Evolutionary conservation across 306 rosid species (phyloP).

Genomic region (Betula pendula): DNA sequence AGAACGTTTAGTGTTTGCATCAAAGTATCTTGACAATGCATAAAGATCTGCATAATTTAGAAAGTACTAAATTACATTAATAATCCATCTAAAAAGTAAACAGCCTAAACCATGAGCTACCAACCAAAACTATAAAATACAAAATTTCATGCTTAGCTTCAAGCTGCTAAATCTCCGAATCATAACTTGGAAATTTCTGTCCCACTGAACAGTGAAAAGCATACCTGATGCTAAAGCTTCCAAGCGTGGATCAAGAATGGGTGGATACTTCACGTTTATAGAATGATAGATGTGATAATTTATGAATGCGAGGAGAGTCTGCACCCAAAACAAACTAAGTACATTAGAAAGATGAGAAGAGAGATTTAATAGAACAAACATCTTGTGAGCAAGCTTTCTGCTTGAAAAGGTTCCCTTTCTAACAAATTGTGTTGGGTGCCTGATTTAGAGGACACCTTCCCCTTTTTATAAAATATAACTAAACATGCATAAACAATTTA

Average conservation of each 20-base stretch:
- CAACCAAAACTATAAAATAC: not conserved
- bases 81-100: not conserved
- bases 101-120: not conserved
- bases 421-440: not conserved
- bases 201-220: not conserved
- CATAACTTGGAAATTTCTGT: not conserved
- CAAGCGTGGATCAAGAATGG: slow-evolving; percentile 70
- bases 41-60: slow-evolving; percentile 60
- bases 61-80: not conserved
- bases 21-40: slow-evolving; percentile 71
- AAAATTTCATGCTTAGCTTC: slow-evolving; percentile 4
- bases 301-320: slow-evolving; percentile 79
- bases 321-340: slow-evolving; percentile 19
- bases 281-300: slow-evolving; percentile 76
- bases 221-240: slow-evolving; percentile 87
- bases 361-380: not conserved
- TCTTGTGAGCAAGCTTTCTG: not conserved
- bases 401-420: not conserved
- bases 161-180: not conserved
- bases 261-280: slow-evolving; percentile 81
- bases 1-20: slow-evolving; percentile 43
- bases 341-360: slow-evolving; percentile 13
- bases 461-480: not conserved
- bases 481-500: not conserved
- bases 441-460: not conserved